Conservation (phyloP, 352 stramenopile genomes). For the Pythium volutum region DNA sequence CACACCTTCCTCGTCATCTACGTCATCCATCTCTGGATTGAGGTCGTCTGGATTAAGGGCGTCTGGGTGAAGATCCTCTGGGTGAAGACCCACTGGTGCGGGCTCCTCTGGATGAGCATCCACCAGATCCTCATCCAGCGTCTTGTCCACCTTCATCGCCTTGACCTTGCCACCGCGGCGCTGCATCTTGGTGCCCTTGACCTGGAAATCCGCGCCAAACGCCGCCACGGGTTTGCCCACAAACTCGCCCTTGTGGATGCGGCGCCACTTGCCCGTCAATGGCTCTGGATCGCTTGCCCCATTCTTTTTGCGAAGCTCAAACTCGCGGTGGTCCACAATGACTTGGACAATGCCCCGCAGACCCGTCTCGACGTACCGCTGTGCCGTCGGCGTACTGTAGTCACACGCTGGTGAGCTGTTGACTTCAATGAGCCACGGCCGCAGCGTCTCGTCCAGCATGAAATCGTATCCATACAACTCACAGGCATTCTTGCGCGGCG, state of each 20-base stretch:
- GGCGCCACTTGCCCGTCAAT: constrained; percentile 56
- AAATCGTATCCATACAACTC: constrained; percentile 95
- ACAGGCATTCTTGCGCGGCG: constrained; percentile 88
- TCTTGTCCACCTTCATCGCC: not conserved
- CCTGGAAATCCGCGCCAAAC: constrained; percentile 67
- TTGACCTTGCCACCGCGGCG: constrained; percentile 19
- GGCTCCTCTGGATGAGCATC: not conserved
- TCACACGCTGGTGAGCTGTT: constrained; percentile 93
- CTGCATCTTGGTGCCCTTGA: constrained; percentile 53
- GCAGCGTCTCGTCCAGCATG: constrained; percentile 88
- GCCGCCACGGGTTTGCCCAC: constrained; percentile 64
- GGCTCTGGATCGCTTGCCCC: constrained; percentile 31
- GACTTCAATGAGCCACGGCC: constrained; percentile 91
- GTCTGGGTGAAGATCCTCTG: not conserved
- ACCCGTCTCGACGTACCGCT: constrained; percentile 84
- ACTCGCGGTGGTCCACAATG: constrained; percentile 83
- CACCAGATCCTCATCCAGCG: not conserved
- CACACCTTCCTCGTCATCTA: not conserved
- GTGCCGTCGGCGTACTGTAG: constrained; percentile 90
- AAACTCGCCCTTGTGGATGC: constrained; percentile 61
- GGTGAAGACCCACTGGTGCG: not conserved
- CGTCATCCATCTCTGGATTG: not conserved
- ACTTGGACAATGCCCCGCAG: constrained; percentile 87
- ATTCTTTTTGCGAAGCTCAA: constrained; percentile 47
- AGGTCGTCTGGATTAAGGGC: not conserved